Base-by-base conservation (phyloP, 805 yeast species). In the Jamesozyma gamospora region DNA sequence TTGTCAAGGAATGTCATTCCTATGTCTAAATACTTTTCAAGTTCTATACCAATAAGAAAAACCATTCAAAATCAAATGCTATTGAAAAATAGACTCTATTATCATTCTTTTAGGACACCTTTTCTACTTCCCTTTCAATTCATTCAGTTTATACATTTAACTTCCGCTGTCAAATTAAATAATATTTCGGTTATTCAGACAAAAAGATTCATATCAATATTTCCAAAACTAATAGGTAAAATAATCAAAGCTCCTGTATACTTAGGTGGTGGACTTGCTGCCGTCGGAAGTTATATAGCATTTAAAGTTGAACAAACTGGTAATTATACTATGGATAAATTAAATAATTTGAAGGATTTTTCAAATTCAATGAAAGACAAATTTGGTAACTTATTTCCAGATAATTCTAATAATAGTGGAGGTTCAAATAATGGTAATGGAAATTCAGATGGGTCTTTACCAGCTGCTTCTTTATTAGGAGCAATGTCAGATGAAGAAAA, bases 261-360 rank as follows among this genome's bases (percentile, higher is more conserved):
- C 45, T 65, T 87, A 0, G 97, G 96, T 2, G 88, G 94, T 7
- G 87, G 95, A 0, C 62, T 87, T 28, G 96, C 94, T 2, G 97
- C 96, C 10, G 95, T 94, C 7, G 94, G 95, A 0, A 81, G 95
- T 2, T 92, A 87, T 56, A 79, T 90, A 36, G 86, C 88, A 15
- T 88, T 88, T 60, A 90, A 92, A 58, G 82, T 88, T 9, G 94
- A 87, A 39, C 94, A 90, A 60, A 94, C 94, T 1, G 70, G 84
- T 0, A 67, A 59, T 29, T 84, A 73, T 50, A 75, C 95, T 0
- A 69, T 69, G 40, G 94, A 82, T 44, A 75, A 76, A 53, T 50
- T 90, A 32, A 67, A 69, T 8, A 67, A 75, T 42, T 66, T 80
- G 19, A 74, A 74, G 40, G 95, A 81, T 40, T 58, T 76, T 33